phyloP scores from a whole-genome alignment of 306 rosid species.

The Acacia acuminata region DNA sequence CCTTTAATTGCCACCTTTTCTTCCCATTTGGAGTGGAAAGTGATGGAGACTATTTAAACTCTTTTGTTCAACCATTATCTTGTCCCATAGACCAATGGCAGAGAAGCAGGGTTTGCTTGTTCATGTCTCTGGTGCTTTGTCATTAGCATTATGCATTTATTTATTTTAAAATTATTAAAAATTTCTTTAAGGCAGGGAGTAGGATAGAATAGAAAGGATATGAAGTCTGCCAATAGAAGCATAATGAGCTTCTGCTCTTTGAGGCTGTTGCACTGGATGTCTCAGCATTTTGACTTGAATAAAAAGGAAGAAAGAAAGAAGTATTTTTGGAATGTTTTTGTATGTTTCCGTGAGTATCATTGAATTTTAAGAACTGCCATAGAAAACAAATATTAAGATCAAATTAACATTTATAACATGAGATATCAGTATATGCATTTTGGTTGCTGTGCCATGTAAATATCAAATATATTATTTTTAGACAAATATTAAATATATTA shows the following conservation, averaged over 20 bases:
- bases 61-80: not conserved
- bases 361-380: not conserved
- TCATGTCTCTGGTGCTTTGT: not conserved
- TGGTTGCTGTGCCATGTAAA: not conserved
- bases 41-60: not conserved
- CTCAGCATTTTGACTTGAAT: not conserved
- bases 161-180: not conserved
- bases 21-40: not conserved
- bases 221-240: not conserved
- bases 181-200: not conserved
- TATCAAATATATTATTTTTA: not conserved
- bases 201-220: not conserved
- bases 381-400: not conserved
- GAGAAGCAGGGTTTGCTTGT: not conserved
- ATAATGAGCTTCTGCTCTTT: not conserved
- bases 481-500: not conserved
- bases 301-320: too few relatives aligned
- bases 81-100: not conserved
- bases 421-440: not conserved
- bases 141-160: not conserved
- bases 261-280: not conserved
- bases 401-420: not conserved
- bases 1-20: not conserved
- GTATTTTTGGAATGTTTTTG: not conserved
- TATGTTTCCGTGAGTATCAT: not conserved